A percentile compares a stretch with the other conserved stretches of the same genome.
These are phyloP conservation scores for Colletotrichum ledebouriae DNA, from an alignment of 2,329 filamentous ascomycete genomes.

Conservation along the genomic window DNA sequence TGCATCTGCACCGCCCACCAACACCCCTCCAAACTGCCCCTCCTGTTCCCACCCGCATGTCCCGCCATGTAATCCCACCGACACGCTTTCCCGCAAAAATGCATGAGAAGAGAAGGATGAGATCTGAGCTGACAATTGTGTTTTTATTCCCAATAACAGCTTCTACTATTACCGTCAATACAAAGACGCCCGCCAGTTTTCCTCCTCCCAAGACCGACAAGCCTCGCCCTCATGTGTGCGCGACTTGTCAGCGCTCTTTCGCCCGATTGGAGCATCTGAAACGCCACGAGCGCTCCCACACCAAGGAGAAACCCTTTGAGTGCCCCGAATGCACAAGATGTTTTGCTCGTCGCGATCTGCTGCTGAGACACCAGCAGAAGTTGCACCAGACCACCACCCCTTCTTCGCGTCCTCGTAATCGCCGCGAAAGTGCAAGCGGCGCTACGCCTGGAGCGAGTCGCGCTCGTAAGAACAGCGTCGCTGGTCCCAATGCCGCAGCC, in stretches of 20 bases:
- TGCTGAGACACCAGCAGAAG: conserved; percentile 97
- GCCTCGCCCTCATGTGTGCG: conserved; percentile 93
- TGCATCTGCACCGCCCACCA: conserved; percentile 26
- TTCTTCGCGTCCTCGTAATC: conserved; percentile 86
- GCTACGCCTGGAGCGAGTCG: conserved; percentile 74
- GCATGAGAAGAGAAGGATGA: background rate
- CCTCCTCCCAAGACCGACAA: conserved; percentile 97
- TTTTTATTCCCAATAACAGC: conserved; percentile 49
- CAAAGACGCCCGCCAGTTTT: conserved; percentile 62
- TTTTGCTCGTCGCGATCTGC: conserved; percentile 92
- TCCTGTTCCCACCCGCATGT: conserved; percentile 45
- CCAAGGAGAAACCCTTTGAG: conserved; percentile 98
- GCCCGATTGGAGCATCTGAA: conserved; percentile 96
- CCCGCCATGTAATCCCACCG: conserved; percentile 15
- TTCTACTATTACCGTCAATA: conserved; percentile 66
- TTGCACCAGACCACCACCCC: conserved; percentile 93
- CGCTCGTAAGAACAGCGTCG: conserved; percentile 93
- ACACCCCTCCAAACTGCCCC: conserved; percentile 48
- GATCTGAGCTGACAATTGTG: conserved; percentile 48
- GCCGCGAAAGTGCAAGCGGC: conserved; percentile 88
- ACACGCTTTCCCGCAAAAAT: conserved; percentile 40
- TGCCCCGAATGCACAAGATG: conserved; percentile 95
- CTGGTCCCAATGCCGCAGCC: conserved; percentile 63
- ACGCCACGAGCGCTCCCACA: conserved; percentile 97
- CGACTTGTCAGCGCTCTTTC: conserved; percentile 91